A percentile compares a stretch with the other conserved stretches of the same genome.
These are phyloP conservation scores for Metrosideros polymorpha DNA, from an alignment of 441 rosid genomes.

Conservation along the genomic window DNA sequence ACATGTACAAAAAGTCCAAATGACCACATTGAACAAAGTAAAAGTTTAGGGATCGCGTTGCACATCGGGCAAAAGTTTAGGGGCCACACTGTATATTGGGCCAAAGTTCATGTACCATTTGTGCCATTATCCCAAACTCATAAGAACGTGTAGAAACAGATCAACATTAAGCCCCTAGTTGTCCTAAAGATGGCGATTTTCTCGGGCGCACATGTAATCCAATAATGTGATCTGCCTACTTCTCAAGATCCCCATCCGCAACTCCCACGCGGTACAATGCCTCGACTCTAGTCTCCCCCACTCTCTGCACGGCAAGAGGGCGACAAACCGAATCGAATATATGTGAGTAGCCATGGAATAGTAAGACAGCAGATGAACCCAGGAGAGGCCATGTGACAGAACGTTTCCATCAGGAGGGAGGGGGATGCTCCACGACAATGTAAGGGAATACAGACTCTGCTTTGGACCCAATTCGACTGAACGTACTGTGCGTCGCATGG, in stretches of 20 bases:
- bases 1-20: too few species aligned
- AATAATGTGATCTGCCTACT: neutral
- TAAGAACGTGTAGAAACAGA: neutral
- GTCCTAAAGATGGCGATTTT: neutral
- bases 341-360: neutral
- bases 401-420: neutral
- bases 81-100: too few species aligned
- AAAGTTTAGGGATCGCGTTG: too few species aligned
- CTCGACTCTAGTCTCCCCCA: neutral
- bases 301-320: neutral
- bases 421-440: neutral
- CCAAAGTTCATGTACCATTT: too few species aligned
- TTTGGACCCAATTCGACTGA: neutral
- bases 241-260: neutral
- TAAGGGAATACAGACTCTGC: neutral
- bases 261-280: neutral
- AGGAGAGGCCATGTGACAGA: neutral
- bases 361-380: neutral
- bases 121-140: too few species aligned
- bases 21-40: too few species aligned
- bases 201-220: neutral
- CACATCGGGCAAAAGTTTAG: too few species aligned
- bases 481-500: neutral
- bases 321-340: neutral
- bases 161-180: neutral